phyloP scores from a whole-genome alignment of 306 rosid genomes.

The Vicia villosa region DNA sequence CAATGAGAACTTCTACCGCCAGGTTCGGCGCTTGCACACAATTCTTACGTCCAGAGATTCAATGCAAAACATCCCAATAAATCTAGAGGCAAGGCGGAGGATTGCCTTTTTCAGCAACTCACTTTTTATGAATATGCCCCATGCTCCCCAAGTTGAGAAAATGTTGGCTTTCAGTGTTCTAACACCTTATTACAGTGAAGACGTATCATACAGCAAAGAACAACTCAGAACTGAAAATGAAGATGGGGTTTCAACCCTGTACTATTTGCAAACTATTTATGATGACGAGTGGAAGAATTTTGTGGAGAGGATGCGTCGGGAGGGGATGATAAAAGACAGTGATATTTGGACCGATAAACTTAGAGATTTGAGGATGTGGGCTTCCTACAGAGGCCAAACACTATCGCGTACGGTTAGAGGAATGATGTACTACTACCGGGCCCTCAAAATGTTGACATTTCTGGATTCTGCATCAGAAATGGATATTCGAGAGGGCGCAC shows the following conservation, averaged over 20 bases:
- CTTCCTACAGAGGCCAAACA: slow-evolving; percentile 93
- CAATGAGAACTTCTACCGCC: slow-evolving; percentile 77
- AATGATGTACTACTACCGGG: slow-evolving; percentile 95
- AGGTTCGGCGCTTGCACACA: slow-evolving; percentile 83
- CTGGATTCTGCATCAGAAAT: slow-evolving; percentile 94
- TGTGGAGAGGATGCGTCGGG: slow-evolving; percentile 86
- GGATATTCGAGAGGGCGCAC: slow-evolving; percentile 92
- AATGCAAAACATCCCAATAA: slow-evolving; percentile 82
- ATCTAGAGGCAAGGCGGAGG: slow-evolving; percentile 96
- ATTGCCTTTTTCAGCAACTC: slow-evolving; percentile 96
- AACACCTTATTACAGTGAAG: slow-evolving; percentile 92
- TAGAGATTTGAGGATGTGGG: slow-evolving; percentile 95
- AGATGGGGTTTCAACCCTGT: slow-evolving; percentile 84
- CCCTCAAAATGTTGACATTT: slow-evolving; percentile 92
- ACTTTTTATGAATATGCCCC: slow-evolving; percentile 94
- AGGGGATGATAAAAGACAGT: slow-evolving; percentile 69
- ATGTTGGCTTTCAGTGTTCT: slow-evolving; percentile 96
- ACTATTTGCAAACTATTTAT: slow-evolving; percentile 84
- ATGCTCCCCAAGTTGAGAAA: slow-evolving; percentile 97
- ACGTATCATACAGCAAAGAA: slow-evolving; percentile 73
- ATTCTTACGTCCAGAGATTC: slow-evolving; percentile 90
- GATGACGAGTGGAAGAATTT: slow-evolving; percentile 96
- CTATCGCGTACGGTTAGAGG: slow-evolving; percentile 93
- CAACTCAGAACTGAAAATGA: slow-evolving; percentile 90
- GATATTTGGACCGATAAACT: slow-evolving; percentile 81